phyloP scores from a whole-genome alignment of 2,329 filamentous ascomycete species.

The Emergomyces africanus region DNA sequence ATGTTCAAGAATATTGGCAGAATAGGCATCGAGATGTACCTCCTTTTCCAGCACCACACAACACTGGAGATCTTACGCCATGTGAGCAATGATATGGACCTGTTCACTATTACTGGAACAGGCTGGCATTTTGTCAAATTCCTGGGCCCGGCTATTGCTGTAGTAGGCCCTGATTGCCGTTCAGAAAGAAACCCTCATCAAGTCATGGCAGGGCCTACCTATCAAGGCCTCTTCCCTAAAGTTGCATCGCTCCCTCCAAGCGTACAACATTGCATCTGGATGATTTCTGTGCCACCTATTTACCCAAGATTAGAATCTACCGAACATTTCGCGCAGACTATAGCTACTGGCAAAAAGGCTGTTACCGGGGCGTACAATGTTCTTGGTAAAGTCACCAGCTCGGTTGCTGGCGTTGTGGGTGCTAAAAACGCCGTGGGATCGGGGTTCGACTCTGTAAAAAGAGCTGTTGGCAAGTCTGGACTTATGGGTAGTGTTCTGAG shows the following conservation, averaged over 20 bases:
- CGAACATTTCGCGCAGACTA: conserved; percentile 79
- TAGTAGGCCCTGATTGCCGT: conserved; percentile 80
- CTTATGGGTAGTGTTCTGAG: conserved; percentile 93
- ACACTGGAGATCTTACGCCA: conserved; percentile 87
- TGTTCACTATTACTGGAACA: conserved; percentile 93
- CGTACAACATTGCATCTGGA: conserved; percentile 95
- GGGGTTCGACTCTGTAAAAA: conserved; percentile 91
- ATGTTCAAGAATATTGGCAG: conserved; percentile 98
- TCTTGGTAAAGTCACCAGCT: conserved; percentile 86
- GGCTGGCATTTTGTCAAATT: conserved; percentile 99
- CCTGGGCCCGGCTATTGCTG: conserved; percentile 77
- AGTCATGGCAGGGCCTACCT: conserved; percentile 91
- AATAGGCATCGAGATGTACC: conserved; percentile 92
- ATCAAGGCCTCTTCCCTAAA: conserved; percentile 95
- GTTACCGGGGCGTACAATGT: conserved; percentile 96
- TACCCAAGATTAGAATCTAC: conserved; percentile 88
- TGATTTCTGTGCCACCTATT: conserved; percentile 79
- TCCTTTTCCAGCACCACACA: conserved; percentile 96
- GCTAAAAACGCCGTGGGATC: conserved; percentile 86
- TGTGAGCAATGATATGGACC: conserved; percentile 72
- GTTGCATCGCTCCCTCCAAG: conserved; percentile 79
- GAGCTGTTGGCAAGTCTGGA: conserved; percentile 86
- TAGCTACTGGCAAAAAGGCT: conserved; percentile 90
- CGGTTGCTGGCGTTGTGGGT: conserved; percentile 87
- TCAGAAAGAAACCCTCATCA: conserved; percentile 83